Base-by-base conservation (phyloP, 352 stramenopile genomes). In the Albugo laibachii region DNA sequence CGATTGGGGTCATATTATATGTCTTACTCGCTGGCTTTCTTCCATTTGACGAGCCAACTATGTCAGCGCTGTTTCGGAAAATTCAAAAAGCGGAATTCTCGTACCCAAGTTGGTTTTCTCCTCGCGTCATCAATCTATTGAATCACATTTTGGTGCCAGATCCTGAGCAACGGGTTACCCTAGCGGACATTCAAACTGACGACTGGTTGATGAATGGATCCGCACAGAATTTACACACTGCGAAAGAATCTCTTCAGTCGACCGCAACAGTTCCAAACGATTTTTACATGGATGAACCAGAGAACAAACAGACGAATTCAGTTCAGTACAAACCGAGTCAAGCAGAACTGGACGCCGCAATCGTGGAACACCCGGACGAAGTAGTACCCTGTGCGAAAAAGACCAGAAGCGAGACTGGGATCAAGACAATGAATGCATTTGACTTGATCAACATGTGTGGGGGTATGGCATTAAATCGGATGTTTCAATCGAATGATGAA, bases 1-100 rank as follows among this genome's bases (percentile, higher is more conserved):
- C 83, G 36, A 95, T 95, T 52, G 96, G 96, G 44, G 95, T 99
- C 14, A 98, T 99, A 51, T 70, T 99, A 31, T 99, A 98, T 62
- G 81, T 93, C 34, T 56, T 95, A 49, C 71, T 94, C 36, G 80
- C 80, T 27, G 88, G 89, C 11, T 97, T 95, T 56, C 58, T 97
- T 34, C 89, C 89, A 34, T 97, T 97, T 48, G 89, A 97, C 53
- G 89, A 97, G 52, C 78, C 80, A 1, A 95, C 81, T 2, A 97
- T 97, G 80, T 87, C 82, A 40, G 87, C 82, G 39, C 68, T 98
- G 10, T 98, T 98, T 64, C 72, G 80, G 46, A 97, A 97, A 65
- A 98, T 98, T 57, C 86, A 97, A 56, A 92, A 85, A 50, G 93
- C 84, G 31, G 84, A 96, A 53, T 97, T 95, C 53, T 89, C 79